These are phyloP conservation scores for Moesziomyces sp. DNA, from an alignment of 1,284 basidiomycete genomes.

Conservation along the genomic window DNA sequence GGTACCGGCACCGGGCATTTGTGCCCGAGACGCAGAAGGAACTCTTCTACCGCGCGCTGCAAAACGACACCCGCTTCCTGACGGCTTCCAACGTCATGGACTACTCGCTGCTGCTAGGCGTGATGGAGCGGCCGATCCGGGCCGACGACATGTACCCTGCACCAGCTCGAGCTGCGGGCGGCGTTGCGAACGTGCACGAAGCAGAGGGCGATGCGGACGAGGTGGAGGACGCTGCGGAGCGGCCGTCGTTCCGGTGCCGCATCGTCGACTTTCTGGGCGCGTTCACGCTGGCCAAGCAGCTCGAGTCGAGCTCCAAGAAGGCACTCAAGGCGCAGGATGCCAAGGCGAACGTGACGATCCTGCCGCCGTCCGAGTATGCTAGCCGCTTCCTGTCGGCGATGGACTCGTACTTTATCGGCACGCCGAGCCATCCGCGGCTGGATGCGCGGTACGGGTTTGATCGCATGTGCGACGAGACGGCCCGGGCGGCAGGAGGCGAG, in stretches of 20 bases:
- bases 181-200: not conserved
- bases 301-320: conserved; percentile 59
- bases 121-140: conserved; percentile 43
- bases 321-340: conserved; percentile 56
- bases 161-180: conserved; percentile 11
- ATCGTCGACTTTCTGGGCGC: conserved; percentile 64
- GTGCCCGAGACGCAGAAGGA: conserved; percentile 55
- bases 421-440: conserved; percentile 40
- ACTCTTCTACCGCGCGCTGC: conserved; percentile 48
- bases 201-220: conserved; percentile 9
- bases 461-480: conserved; percentile 28
- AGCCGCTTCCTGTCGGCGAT: conserved; percentile 52
- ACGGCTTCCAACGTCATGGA: conserved; percentile 62
- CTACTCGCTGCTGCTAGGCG: conserved; percentile 62
- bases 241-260: conserved; percentile 46
- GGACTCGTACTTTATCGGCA: conserved; percentile 55
- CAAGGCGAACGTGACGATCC: conserved; percentile 59
- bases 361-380: conserved; percentile 60
- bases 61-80: conserved; percentile 59
- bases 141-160: conserved; percentile 41
- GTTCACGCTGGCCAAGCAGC: conserved; percentile 59
- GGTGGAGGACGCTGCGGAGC: conserved; percentile 10
- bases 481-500: not conserved
- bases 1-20: conserved; percentile 47
- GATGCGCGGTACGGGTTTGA: conserved; percentile 41